Evolutionary conservation across 2,329 filamentous ascomycete species (phyloP), one percentile per base, ranked within the genome.

Genomic region (Ceratocystis colombiana): DNA sequence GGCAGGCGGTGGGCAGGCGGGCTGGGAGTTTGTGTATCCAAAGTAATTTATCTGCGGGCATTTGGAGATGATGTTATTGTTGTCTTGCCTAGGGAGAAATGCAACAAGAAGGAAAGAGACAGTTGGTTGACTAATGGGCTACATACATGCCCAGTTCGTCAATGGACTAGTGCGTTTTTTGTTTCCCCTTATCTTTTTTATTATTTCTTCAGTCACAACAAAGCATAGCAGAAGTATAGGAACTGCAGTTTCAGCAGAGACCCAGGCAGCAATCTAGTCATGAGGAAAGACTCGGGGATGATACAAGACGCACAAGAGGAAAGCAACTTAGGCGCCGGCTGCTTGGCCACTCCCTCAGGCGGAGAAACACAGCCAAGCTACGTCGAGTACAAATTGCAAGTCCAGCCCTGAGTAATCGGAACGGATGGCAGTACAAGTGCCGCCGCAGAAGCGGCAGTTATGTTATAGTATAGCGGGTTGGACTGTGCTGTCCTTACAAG

Each of bases 11-110:
- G 20, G 48, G 20, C 8, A 53, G 20, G 22, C 8, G 20, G 48
- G 20, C 48, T 10, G 48, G 22, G 48, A 53, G 25, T 53, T n/a
- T 53, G 48, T 53, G 48, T 53, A 53, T 53, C 48, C 48, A 53
- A 5, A 6, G 5, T 4, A 53, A 53, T 53, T 53, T 20, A 10
- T 20, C 48, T 25, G 48, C 25, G 48, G 20, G 20, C 37, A 41
- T 3, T 41, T 41, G 10, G 37, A 41, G 37, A 41, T 41, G 37
- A 41, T 12, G 48, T 25, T 53, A 25, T 25, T 53, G 48, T 4
- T 53, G 48, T 53, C 20, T 53, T 53, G 48, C 20, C 48, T 53
- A 15, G 15, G 20, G 25, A 53, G 15, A 25, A 53, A 53, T 28
- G 20, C 10, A 53, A 53, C 15, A 25, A 53, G 48, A 53, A 5